Evolutionary conservation across 129 eudicot species (phyloP).

Genomic region (Flaveria bidentis): DNA sequence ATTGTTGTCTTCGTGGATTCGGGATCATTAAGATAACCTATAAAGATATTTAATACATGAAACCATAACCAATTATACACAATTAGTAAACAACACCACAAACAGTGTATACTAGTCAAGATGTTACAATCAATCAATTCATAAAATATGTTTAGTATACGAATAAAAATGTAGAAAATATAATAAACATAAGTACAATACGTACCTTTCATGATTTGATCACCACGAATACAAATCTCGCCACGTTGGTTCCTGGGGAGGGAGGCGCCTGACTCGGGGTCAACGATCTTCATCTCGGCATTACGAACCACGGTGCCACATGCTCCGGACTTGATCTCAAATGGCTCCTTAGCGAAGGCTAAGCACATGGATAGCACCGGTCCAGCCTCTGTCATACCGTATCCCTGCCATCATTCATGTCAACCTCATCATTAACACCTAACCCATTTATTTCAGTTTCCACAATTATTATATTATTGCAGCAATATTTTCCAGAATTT

Average conservation of each 20-base stretch:
- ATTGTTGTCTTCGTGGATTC: slow-evolving; percentile 79
- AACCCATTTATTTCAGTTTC: slow-evolving; percentile 22
- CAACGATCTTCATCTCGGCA: slow-evolving; percentile 90
- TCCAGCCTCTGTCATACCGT: slow-evolving; percentile 99
- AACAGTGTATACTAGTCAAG: background rate
- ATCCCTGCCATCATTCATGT: slow-evolving; percentile 59
- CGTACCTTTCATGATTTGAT: slow-evolving; percentile 93
- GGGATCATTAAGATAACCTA: slow-evolving; percentile 83
- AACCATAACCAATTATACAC: background rate
- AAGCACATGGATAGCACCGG: slow-evolving; percentile 93
- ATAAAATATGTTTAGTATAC: background rate
- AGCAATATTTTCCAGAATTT: background rate
- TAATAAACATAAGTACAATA: background rate
- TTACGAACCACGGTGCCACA: slow-evolving; percentile 96
- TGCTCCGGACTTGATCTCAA: slow-evolving; percentile 87
- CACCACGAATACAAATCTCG: slow-evolving; percentile 92
- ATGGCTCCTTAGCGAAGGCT: slow-evolving; percentile 93
- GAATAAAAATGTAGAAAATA: background rate
- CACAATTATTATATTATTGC: background rate
- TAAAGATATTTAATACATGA: background rate
- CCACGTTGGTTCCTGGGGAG: slow-evolving; percentile 70
- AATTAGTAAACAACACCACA: background rate
- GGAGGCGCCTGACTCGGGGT: slow-evolving; percentile 66
- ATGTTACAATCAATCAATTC: background rate
- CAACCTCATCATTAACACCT: slow-evolving; percentile 28